A percentile compares a stretch with the other conserved stretches of the same genome.
phyloP scores from a whole-genome alignment of 345 rosid genomes.

The Euphorbia lathyris region DNA sequence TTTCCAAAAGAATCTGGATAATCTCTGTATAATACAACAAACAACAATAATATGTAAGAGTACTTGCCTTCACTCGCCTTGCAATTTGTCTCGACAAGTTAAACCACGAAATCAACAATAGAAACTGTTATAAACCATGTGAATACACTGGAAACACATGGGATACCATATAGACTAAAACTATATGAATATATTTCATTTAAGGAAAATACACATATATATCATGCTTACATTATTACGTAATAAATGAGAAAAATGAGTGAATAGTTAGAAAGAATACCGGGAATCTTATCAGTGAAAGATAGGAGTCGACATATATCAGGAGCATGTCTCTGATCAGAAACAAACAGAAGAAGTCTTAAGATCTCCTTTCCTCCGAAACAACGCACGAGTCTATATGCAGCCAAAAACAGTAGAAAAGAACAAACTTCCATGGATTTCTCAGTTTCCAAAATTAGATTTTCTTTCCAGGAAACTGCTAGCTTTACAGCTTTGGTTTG shows the following conservation, averaged over 20 bases:
- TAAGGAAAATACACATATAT: no score
- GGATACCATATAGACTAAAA: no score
- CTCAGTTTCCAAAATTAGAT: slow-evolving; percentile 18
- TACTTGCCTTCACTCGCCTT: neutral
- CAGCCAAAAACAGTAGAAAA: slow-evolving; percentile 39
- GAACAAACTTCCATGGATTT: slow-evolving; percentile 26
- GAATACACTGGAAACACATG: no score
- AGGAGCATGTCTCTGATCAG: slow-evolving; percentile 31
- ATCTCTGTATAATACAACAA: slow-evolving; percentile 24
- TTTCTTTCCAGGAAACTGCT: slow-evolving; percentile 35
- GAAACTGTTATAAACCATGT: no score
- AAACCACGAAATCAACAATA: neutral
- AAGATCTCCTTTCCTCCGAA: slow-evolving; percentile 26
- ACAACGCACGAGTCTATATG: slow-evolving; percentile 25
- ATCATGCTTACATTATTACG: no score
- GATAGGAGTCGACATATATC: slow-evolving; percentile 31
- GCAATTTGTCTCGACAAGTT: neutral
- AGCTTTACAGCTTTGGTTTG: slow-evolving; percentile 24
- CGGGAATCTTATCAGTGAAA: slow-evolving; percentile 17
- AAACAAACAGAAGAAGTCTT: slow-evolving; percentile 19
- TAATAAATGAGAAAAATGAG: no score
- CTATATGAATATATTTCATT: no score
- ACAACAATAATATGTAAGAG: neutral
- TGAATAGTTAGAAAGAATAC: slow-evolving; percentile 21
- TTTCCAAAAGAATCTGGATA: slow-evolving; percentile 22